Evolutionary conservation across 1,284 basidiomycete genomes (phyloP).

Genomic region (Meira miltonrushii): DNA sequence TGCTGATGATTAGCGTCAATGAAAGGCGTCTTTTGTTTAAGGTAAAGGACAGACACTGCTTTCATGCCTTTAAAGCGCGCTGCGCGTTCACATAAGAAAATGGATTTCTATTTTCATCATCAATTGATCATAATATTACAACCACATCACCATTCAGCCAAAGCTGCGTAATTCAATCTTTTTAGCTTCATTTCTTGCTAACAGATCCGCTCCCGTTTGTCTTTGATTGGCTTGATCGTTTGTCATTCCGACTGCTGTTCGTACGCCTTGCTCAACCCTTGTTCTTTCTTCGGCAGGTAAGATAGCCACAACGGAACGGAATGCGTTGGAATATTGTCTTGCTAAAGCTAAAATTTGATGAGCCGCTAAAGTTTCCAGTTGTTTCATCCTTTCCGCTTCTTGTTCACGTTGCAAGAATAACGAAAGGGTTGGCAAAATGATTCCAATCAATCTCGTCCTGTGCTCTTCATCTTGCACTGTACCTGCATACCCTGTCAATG

Average conservation of each 20-base stretch:
- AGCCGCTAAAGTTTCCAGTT: constrained; percentile 55
- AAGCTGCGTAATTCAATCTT: constrained; percentile 34
- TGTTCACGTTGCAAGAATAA: not conserved
- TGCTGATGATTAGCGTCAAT: no score
- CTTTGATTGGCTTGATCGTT: constrained; percentile 2
- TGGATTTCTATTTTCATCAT: no score
- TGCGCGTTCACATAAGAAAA: no score
- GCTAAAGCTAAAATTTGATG: constrained; percentile 71
- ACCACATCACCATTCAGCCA: no score
- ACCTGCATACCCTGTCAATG: constrained; percentile 66
- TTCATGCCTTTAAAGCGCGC: no score
- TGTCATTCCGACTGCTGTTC: constrained; percentile 47
- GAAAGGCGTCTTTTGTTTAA: no score
- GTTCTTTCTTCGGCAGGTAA: constrained; percentile 64
- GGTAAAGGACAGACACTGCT: no score
- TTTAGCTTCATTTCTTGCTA: constrained; percentile 3
- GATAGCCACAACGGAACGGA: constrained; percentile 76
- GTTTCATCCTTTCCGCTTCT: constrained; percentile 2
- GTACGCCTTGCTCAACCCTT: constrained; percentile 70
- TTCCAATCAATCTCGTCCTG: constrained; percentile 63
- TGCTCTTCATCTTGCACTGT: constrained; percentile 22
- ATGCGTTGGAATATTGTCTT: constrained; percentile 66
- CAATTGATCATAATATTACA: no score
- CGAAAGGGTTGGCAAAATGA: constrained; percentile 60
- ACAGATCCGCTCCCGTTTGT: not conserved